Base-by-base conservation (phyloP, 148 eudicot genomes). In the Pharnaceum exiguum region DNA sequence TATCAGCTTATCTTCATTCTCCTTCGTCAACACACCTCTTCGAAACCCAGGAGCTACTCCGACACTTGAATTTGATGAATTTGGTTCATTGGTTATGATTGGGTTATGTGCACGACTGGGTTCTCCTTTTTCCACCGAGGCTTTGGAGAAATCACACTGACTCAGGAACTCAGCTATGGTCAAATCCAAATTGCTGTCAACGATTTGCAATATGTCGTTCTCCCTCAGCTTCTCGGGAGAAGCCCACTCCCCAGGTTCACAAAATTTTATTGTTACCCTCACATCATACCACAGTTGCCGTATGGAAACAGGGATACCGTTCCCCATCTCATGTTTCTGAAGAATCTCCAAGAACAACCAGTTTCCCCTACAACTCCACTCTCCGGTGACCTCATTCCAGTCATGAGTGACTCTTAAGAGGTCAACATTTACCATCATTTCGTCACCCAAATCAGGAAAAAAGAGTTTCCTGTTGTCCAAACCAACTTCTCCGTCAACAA, bases 371-470 rank as follows among this genome's bases (percentile, higher is more conserved):
- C 55, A 61, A 39, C 55, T 82, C 99, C 99, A 94, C 19, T 65
- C 66, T 10, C 40, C 84, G 5, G 74, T 69, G 47, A 37, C 40
- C 66, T 77, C 93, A 72, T 86, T 75, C 99, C 99, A 94, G 39
- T 86, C 93, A 25, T 63, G 77, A 57, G 85, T 86, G 28, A 70
- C 29, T 44, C 99, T 66, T 47, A 89, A 36, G 5, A 24, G 10
- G 31, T 60, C 43, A 15, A 75, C 38, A 32, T 27, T 21, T 8
- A 55, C 31, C 13, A 7, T 38, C 52, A 79, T 39, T 60, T 78
- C 82, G 70, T 89, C 99, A 11, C 95, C 99, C 53, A 78, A 25
- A 68, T 94, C 99, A 2, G 99, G 99, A 47, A 94, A 94, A 76
- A 94, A 89, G 49, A 94, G 59, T 15, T 55, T 70, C 44, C 96